Base-by-base conservation (phyloP, 148 eudicot genomes). In the Gaultheria prostrata region DNA sequence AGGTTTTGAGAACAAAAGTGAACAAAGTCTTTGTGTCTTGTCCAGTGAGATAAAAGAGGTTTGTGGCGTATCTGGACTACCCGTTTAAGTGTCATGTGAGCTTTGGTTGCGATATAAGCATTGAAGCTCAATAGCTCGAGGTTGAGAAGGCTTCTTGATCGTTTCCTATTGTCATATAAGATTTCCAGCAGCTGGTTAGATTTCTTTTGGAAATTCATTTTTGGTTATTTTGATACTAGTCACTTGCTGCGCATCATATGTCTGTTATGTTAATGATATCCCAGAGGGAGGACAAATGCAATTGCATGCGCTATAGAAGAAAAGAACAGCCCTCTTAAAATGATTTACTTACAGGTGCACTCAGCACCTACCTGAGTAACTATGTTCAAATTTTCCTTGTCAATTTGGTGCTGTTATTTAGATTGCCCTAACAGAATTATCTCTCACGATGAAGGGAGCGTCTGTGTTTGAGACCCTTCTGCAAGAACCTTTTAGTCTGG, bases 1-100 rank as follows among this genome's bases (percentile, higher is more conserved):
- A 1, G 43, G 43, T 39, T 39, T 39, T 39, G 43, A 39, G 43
- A 39, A 39, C 43, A 6, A 39, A 39, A 5, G 43, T 39, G 43
- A 39, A 39, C 6, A 4, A 39, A 39, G 43, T 39, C 43, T 39
- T 39, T 18, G 17, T 74, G 51, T 28, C 56, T 45, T 48, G 53
- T 28, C 14, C 14, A 28, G 79, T 49, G 79, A 76, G 59, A 49
- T 48, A n/a, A 24, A 32, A 76, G 79, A 48, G 56, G 79, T 49
- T 76, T 45, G 78, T 76, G 39, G 57, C 15, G 9, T 76, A 24
- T 49, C 57, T 76, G 59, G 79, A 49, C 57, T 30, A 50, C 79
- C 79, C 1, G 26, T 49, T 49, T 0, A 26, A 76, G 78, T 46
- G 33, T 20, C 26, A 13, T 49, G 33, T 28, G 20, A 28, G 32